Conservation (phyloP, 2,329 filamentous ascomycete genomes). For the Graphilbum sp. region DNA sequence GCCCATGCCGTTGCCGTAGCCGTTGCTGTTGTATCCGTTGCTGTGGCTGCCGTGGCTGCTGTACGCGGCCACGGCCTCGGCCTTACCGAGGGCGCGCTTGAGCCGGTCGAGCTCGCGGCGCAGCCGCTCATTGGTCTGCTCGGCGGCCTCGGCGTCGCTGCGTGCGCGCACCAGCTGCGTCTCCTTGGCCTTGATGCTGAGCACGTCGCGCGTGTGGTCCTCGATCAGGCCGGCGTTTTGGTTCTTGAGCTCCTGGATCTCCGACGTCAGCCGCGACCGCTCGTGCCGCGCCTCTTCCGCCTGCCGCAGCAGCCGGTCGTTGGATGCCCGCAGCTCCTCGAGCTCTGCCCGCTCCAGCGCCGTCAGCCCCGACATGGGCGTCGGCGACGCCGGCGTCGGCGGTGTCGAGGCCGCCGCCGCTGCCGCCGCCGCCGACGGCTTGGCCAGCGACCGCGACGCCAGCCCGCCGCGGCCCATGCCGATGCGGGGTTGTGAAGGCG, state of each 20-base stretch:
- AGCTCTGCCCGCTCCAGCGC: slow-evolving; percentile 82
- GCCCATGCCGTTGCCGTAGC: slow-evolving; percentile 7
- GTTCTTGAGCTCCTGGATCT: slow-evolving; percentile 88
- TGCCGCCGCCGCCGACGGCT: slow-evolving; percentile 41
- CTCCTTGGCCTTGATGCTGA: slow-evolving; percentile 96
- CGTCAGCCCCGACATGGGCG: slow-evolving; percentile 48
- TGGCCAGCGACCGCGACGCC: slow-evolving; percentile 69
- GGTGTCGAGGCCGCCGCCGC: slow-evolving; percentile 35
- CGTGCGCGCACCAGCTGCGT: slow-evolving; percentile 87
- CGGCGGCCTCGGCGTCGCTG: slow-evolving; percentile 76
- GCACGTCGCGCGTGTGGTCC: slow-evolving; percentile 85
- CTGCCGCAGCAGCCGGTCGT: slow-evolving; percentile 59
- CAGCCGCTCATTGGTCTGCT: slow-evolving; percentile 70
- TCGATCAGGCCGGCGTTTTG: slow-evolving; percentile 95
- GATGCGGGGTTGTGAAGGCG: slow-evolving; percentile 36
- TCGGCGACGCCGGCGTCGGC: slow-evolving; percentile 36
- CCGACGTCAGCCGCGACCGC: slow-evolving; percentile 63
- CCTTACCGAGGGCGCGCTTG: slow-evolving; percentile 64
- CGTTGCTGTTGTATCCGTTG: not conserved
- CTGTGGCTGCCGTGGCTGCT: slow-evolving; percentile 8
- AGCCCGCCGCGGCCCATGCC: slow-evolving; percentile 66
- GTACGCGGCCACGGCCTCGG: slow-evolving; percentile 25
- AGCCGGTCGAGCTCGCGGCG: slow-evolving; percentile 80
- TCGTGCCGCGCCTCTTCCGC: slow-evolving; percentile 72
- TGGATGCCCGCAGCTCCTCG: slow-evolving; percentile 70